Evolutionary conservation across 331 rosid species (phyloP), one percentile per base, ranked within the genome.

Genomic region (Stylosanthes scabra): DNA sequence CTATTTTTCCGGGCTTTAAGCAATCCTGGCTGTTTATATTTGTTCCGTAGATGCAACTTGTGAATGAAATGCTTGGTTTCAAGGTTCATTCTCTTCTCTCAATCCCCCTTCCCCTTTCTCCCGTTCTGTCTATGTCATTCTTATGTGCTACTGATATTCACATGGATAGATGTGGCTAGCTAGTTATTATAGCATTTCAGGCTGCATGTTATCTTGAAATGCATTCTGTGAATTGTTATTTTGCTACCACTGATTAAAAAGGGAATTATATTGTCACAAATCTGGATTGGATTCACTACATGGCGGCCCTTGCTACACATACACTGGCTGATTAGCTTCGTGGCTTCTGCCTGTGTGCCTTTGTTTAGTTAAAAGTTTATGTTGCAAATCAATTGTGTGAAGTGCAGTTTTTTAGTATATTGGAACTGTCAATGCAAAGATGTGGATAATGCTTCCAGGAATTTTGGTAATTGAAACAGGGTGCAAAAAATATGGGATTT

Each of bases 361-460:
- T 46, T 31, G 0, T 34, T n/a, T 50, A 5, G 62, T 68, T 68
- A 11, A 39, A n/a, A 67, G 45, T 67, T 67, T 50, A 31, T 57
- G 64, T 39, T 10, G 55, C 28, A 11, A 63, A 16, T 31, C 55
- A 42, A 6, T 14, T 54, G 64, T 57, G 2, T 13, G 58, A 14
- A 25, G 13, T 74, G 37, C 47, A n/a, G 58, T n/a, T 63, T 66
- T 9, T 20, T 8, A 13, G 70, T 12, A 5, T 29, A 15, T 59
- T 9, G 49, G 12, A 69, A 69, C 34, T 11, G 7, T 15, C 50
- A 39, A 13, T 37, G 20, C 34, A 14, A 14, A 11, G 51, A 37
- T 37, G 2, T 34, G 61, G 61, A 15, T 31, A 51, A 41, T 34
- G 28, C 37, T n/a, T 37, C 3, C 4, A 62, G 50, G 50, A 13